Conservation (phyloP, 768 basidiomycete species). For the Amanita pseudoporphyria region DNA sequence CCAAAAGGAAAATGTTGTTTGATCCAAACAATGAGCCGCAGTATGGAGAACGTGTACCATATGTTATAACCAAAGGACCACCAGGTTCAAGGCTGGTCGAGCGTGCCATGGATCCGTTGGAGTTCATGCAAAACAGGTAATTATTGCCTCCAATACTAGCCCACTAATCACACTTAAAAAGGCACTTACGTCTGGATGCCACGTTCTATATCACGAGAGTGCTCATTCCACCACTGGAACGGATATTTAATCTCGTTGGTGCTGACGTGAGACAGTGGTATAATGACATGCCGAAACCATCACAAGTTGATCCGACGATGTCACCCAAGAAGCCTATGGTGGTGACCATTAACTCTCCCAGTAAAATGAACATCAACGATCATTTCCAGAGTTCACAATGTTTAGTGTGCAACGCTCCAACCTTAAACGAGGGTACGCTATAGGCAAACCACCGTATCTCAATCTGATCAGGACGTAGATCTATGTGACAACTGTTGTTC, state of each 20-base stretch:
- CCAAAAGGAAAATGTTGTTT: slow-evolving; percentile 58
- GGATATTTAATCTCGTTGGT: slow-evolving; percentile 87
- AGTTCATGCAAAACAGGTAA: slow-evolving; percentile 56
- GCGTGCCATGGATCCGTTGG: slow-evolving; percentile 64
- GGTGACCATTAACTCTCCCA: slow-evolving; percentile 25
- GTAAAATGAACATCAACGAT: slow-evolving; percentile 51
- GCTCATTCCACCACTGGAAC: slow-evolving; percentile 82
- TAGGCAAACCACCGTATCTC: neutral
- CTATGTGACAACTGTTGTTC: slow-evolving; percentile 57
- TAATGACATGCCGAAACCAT: slow-evolving; percentile 67
- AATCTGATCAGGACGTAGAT: slow-evolving; percentile 23
- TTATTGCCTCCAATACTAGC: neutral
- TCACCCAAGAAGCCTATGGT: slow-evolving; percentile 9
- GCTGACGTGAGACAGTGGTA: slow-evolving; percentile 85
- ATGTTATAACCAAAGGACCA: slow-evolving; percentile 68
- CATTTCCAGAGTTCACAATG: slow-evolving; percentile 70
- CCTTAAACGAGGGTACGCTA: slow-evolving; percentile 20
- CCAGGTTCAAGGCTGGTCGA: slow-evolving; percentile 62
- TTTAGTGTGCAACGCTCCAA: slow-evolving; percentile 49
- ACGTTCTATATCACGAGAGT: slow-evolving; percentile 82
- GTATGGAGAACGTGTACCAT: slow-evolving; percentile 90
- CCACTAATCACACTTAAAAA: slow-evolving; percentile 16
- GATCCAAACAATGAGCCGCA: slow-evolving; percentile 82
- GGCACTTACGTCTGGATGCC: slow-evolving; percentile 71
- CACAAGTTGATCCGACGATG: slow-evolving; percentile 22